Evolutionary conservation across 148 eudicot species (phyloP), one percentile per base, ranked within the genome.

Genomic region (Dysphania ambrosioides): DNA sequence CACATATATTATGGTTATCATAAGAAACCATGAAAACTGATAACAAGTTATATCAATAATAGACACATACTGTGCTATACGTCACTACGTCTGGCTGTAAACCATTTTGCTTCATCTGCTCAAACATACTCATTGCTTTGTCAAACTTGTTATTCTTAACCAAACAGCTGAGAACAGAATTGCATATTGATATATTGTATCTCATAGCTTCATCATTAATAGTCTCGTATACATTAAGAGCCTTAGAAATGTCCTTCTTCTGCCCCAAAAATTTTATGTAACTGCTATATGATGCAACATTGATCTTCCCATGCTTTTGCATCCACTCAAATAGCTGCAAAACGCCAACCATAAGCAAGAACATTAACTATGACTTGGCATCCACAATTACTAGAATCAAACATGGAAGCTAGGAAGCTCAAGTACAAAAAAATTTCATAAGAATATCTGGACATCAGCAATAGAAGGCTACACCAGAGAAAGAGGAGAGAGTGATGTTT

Each of bases 271-370:
- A 85, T 85, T 87, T 93, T 29, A 93, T 86, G 70, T 91, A 93
- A 81, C 91, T 91, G 79, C 98, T 93, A 83, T 93, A 93, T 62
- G 98, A 86, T 31, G 93, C 88, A 83, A 66, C 21, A 75, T 78
- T 91, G 66, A 87, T 82, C 82, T 82, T 88, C 72, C 83, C 91
- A 58, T 87, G 82, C 76, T 73, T 83, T 68, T 79, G 87, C 98
- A 93, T 93, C 98, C 98, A 93, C 82, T 84, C 83, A 88, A 93
- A 93, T 51, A 90, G 86, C 98, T 93, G 97, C 85, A 81, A 51
- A 19, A 61, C 21, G 26, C 24, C 31, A 42, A 58, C 24, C 27
- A 53, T 29, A 65, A 65, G 24, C 35, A 65, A 41, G 15, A 26
- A 47, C 19, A 38, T 42, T 21, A 61, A 41, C 6, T 55, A 72